Percentiles rank a stretch among this genome's conserved stretches.
These are phyloP conservation scores for Komagataella phaffii DNA, from an alignment of 805 yeast genomes.

Conservation along the genomic window DNA sequence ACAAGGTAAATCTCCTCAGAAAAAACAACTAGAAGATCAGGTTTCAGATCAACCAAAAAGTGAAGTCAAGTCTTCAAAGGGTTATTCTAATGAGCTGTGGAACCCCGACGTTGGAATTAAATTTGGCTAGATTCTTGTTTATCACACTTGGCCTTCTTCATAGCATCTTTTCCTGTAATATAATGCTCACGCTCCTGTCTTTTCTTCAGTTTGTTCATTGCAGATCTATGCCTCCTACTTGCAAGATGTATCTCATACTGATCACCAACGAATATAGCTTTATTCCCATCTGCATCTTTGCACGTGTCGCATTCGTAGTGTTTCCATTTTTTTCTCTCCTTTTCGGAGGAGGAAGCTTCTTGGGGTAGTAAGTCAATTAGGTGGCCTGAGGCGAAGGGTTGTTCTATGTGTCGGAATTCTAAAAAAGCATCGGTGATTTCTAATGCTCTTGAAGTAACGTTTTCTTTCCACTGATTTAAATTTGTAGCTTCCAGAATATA, in stretches of 20 bases:
- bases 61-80: not conserved
- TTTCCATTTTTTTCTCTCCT: conserved; percentile 31
- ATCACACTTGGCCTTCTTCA: not conserved
- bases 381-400: conserved; percentile 4
- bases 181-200: conserved; percentile 40
- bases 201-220: conserved; percentile 29
- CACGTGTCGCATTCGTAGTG: conserved; percentile 63
- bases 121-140: conserved; percentile 6
- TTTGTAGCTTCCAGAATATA: conserved; percentile 71
- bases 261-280: conserved; percentile 59
- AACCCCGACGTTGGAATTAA: conserved; percentile 13
- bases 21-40: not conserved
- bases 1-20: not conserved
- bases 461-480: conserved; percentile 40
- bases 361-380: conserved; percentile 1
- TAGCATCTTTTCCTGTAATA: conserved; percentile 4
- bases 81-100: conserved; percentile 9
- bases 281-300: conserved; percentile 32
- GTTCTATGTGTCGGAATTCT: conserved; percentile 1
- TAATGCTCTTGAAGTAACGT: conserved; percentile 44
- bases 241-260: conserved; percentile 56
- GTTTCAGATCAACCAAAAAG: not conserved
- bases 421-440: conserved; percentile 25
- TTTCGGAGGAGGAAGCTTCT: not conserved
- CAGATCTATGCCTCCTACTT: conserved; percentile 58